phyloP scores from a whole-genome alignment of 2,329 filamentous ascomycete species.

The Hypoxylon sp. region DNA sequence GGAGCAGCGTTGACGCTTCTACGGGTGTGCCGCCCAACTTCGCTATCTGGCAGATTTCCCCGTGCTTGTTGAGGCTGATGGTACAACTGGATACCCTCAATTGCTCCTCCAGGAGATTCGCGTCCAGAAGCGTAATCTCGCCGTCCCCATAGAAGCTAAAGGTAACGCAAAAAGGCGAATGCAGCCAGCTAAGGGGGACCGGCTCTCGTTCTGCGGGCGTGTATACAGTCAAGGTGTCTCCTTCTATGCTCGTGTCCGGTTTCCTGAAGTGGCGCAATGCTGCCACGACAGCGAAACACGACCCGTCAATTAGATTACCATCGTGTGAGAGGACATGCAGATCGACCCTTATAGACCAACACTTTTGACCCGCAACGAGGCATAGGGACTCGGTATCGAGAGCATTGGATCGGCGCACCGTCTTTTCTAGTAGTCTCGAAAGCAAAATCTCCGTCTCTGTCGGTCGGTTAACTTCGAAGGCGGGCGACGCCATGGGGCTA shows the following conservation, averaged over 20 bases:
- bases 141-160: conserved; percentile 86
- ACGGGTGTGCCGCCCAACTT: conserved; percentile 89
- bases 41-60: conserved; percentile 90
- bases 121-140: conserved; percentile 78
- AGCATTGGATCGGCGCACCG: conserved; percentile 89
- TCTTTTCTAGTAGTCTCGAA: conserved; percentile 91
- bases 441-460: conserved; percentile 88
- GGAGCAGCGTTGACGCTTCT: conserved; percentile 81
- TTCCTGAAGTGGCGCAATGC: conserved; percentile 91
- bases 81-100: conserved; percentile 79
- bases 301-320: conserved; percentile 87
- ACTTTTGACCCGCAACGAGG: conserved; percentile 89
- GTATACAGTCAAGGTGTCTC: conserved; percentile 86
- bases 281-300: conserved; percentile 88
- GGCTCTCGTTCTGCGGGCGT: conserved; percentile 88
- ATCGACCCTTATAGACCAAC: conserved; percentile 91
- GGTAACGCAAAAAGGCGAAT: conserved; percentile 91
- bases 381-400: conserved; percentile 97
- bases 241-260: conserved; percentile 88
- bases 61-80: conserved; percentile 88
- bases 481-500: conserved; percentile 90
- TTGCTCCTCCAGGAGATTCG: conserved; percentile 81
- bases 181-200: conserved; percentile 88
- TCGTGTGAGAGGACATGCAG: conserved; percentile 93
- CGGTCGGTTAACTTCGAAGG: conserved; percentile 86